Evolutionary conservation across 345 rosid genomes (phyloP), one percentile per base, ranked within the genome.

Genomic region (Bruguiera parviflora): DNA sequence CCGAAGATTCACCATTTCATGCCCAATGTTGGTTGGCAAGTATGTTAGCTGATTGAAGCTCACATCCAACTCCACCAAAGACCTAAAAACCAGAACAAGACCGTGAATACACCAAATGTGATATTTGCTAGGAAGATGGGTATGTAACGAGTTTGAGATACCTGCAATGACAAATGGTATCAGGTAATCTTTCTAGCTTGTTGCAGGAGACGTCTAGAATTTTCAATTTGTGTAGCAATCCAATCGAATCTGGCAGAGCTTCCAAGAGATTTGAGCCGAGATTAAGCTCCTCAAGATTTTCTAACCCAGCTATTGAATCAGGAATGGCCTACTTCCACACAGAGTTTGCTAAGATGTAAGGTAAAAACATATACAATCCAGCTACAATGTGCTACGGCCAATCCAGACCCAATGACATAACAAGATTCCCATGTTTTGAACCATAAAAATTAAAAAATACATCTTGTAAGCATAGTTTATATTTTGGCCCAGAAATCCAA

Each of bases 21-120:
- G 72, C 37, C 98, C 98, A 18, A 92, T 87, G 78, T 92, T 88
- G 21, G 98, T 90, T 27, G 98, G 98, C 84, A 92, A 87, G 75
- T 85, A 88, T 0, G 91, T 71, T 53, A 92, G 84, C 55, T 69
- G 75, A 76, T 92, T 92, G 85, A 88, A 89, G 81, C 96, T 88
- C n/a, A 78, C 90, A 66, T 92, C 92, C 81, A 92, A 78, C 64
- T 88, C 88, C 69, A 88, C 84, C 75, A 92, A 67, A 8, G 88
- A 83, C 63, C 98, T 92, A 80, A 46, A 64, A 65, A 64, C 29
- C n/a, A 32, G 46, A 67, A 60, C 3, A 21, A 6, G 24, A 47
- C 29, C 33, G 25, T 8, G 60, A 70, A 46, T 20, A 20, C 32
- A 29, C 25, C 18, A 22, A 18, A 13, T 13, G 49, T 13, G 49